Base-by-base conservation (phyloP, 164 flowering plant genomes). In the Macadamia tetraphylla region DNA sequence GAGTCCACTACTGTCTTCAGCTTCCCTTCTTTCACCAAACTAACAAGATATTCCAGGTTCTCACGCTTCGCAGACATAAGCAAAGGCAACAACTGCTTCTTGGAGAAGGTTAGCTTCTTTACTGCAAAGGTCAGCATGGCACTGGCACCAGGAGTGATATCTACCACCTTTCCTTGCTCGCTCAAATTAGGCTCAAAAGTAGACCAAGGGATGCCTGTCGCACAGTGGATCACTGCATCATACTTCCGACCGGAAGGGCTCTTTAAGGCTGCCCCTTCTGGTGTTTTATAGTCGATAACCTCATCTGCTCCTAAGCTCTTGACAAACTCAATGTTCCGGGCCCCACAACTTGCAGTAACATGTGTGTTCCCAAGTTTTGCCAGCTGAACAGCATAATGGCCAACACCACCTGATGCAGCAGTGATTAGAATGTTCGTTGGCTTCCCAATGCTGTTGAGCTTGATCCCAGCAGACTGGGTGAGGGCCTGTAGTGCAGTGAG, bases 381-480 rank as follows among this genome's bases (percentile, higher is more conserved):
- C 43, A 85, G 65, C 55, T 85, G 86, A 63, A 85, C 83, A 0
- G 86, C 88, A 29, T 81, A 85, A 15, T 73, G 83, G 9, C 86
- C 88, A 0, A 81, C 86, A 7, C 86, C 88, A 15, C 86, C 86
- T 1, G 86, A 83, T 58, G 85, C 86, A 42, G 83, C 88, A 8
- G 83, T 83, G 58, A 85, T 62, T 32, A 83, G 78, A 66, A 85
- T 68, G 69, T 85, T 85, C 23, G 62, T 35, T 58, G n/a, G 74
- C 30, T 69, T 67, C 6, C 73, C 79, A 18, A 60, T 70, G 15
- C 77, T 71, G 18, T 85, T 80, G 3, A 83, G 85, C 74, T 83
- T 85, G 58, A 84, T 42, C 6, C 83, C 85, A 29, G 84, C 83
- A 9, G 74, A 44, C 49, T 73, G 49, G n/a, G 81, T 83, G 48